Base-by-base conservation (phyloP, 345 rosid genomes). In the Combretum micranthum region DNA sequence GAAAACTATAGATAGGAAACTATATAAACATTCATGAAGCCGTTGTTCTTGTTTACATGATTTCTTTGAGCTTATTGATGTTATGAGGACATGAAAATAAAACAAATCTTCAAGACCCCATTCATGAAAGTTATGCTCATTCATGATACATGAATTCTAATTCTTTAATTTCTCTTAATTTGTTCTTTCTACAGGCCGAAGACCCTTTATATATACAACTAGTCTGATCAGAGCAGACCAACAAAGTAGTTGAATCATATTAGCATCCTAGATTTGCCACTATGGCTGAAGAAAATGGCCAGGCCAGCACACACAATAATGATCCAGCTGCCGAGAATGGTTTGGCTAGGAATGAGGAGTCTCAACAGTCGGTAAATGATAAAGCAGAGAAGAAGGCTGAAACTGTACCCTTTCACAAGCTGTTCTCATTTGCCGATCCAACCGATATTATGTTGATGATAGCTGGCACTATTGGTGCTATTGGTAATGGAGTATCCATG, bases 351-450 rank as follows among this genome's bases (percentile, higher is more conserved):
- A 64, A 55, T 47, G 77, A 68, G 21, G 63, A 67, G 18, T 49
- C 44, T 19, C 57, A 49, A 51, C 63, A 66, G 18, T 50, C 48
- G 2, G 67, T 49, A 22, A 72, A 78, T 72, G 58, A 46, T 42
- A 76, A 81, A 59, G 78, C 68, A n/a, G 66, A 80, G 10, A 83
- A 77, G 78, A 81, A 80, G 62, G 54, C 65, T 0, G 64, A 77
- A 25, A 68, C 84, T 20, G 91, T 90, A 53, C 83, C 96, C 0
- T 88, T 85, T 64, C 66, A 69, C 68, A 86, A 86, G 78, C 77
- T 91, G 19, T 91, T 91, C 66, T 67, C 80, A 0, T 91, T 91
- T 65, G 90, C 95, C 21, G 90, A 88, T 72, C 72, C 87, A 0
- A 63, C 44, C 12, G 98, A 91, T 66, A 12, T 60, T 39, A 39